Conservation (phyloP, 202 grass and related monocot species). For the Carex sylvatica region DNA sequence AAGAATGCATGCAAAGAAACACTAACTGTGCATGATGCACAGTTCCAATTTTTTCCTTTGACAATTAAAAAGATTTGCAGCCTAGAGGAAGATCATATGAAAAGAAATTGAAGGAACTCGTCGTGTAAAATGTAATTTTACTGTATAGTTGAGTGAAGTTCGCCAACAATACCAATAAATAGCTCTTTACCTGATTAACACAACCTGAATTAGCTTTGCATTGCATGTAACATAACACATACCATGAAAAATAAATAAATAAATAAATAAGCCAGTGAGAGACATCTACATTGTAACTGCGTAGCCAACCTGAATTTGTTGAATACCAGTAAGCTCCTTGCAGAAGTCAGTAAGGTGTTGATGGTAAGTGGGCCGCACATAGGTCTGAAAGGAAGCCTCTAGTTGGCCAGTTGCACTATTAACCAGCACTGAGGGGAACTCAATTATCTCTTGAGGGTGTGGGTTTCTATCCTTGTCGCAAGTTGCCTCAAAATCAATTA, state of each 20-base stretch:
- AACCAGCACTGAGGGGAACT: conserved; percentile 98
- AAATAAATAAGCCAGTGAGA: not conserved
- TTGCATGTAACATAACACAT: not conserved
- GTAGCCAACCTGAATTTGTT: conserved; percentile 87
- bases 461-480: conserved; percentile 90
- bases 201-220: not conserved
- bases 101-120: not conserved
- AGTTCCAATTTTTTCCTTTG: not conserved
- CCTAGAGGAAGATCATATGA: not conserved
- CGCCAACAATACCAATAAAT: not conserved
- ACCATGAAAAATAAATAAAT: not conserved
- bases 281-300: conserved; percentile 3
- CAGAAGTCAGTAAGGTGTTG: conserved; percentile 86
- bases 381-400: conserved; percentile 97
- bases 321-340: conserved; percentile 98
- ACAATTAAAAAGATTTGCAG: not conserved
- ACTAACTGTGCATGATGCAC: not conserved
- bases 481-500: conserved; percentile 99
- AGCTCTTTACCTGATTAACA: not conserved
- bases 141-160: not conserved
- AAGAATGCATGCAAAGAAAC: not conserved
- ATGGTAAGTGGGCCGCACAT: conserved; percentile 78
- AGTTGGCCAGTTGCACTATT: conserved; percentile 90
- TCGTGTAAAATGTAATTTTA: not conserved
- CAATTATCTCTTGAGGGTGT: conserved; percentile 96